Percentiles rank a stretch among this genome's conserved stretches.
These are phyloP conservation scores for Exobasidium cylindrosporum DNA, from an alignment of 1,284 basidiomycete species.

Conservation along the genomic window DNA sequence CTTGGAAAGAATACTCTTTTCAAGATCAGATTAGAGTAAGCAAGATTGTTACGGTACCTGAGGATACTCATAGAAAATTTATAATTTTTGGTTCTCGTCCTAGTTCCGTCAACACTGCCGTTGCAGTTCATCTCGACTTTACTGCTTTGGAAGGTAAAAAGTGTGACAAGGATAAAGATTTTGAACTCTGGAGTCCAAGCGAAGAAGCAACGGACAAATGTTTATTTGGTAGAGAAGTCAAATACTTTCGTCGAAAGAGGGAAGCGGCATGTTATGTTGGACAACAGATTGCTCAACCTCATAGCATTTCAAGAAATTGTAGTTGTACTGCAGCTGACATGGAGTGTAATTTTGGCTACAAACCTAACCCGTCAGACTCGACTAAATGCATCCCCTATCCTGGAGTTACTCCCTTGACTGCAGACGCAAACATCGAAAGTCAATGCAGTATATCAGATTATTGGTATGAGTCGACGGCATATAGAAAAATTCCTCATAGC, in stretches of 20 bases:
- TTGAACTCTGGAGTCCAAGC: conserved; percentile 53
- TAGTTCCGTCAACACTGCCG: conserved; percentile 59
- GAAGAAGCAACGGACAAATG: conserved; percentile 48
- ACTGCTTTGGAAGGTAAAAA: conserved; percentile 61
- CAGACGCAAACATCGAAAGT: conserved; percentile 20
- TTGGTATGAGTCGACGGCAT: conserved; percentile 51
- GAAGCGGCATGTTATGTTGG: conserved; percentile 50
- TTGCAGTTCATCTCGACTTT: conserved; percentile 87
- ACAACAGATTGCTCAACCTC: conserved; percentile 38
- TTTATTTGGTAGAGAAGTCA: conserved; percentile 50
- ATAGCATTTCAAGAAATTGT: conserved; percentile 36
- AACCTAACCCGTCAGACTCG: conserved; percentile 28
- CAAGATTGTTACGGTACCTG: conserved; percentile 80
- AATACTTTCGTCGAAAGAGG: conserved; percentile 50
- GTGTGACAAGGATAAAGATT: conserved; percentile 48
- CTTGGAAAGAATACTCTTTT: conserved; percentile 85
- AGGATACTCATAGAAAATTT: conserved; percentile 86
- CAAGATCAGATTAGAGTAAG: conserved; percentile 72
- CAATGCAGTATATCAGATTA: conserved; percentile 41
- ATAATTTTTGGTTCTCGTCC: conserved; percentile 74
- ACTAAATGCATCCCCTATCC: conserved; percentile 45
- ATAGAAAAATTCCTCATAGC: conserved; percentile 48
- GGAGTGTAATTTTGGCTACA: conserved; percentile 55
- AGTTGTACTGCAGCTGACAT: conserved; percentile 49
- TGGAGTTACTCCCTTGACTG: conserved; percentile 25